Evolutionary conservation across 768 basidiomycete species (phyloP).

Genomic region (Kwoniella mangroviensis): DNA sequence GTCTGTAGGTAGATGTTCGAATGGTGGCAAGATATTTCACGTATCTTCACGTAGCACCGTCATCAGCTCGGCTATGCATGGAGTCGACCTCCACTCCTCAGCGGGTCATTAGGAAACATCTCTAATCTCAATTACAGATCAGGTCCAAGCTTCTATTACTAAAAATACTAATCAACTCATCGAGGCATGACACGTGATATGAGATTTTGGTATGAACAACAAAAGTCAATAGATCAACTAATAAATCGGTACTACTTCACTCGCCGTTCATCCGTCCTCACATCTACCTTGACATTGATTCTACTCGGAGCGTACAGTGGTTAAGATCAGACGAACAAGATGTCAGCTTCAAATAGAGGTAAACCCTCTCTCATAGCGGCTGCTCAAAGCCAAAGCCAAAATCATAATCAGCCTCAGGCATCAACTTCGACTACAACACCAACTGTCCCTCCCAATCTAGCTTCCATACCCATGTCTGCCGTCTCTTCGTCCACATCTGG

Average conservation of each 20-base stretch:
- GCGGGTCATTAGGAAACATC: no score
- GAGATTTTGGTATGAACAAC: neutral
- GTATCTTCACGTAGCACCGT: constrained; percentile 6
- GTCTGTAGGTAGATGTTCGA: no score
- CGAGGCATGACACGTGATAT: neutral
- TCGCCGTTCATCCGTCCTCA: no score
- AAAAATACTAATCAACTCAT: no score
- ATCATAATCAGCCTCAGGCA: constrained; percentile 6
- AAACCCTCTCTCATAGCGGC: constrained; percentile 29
- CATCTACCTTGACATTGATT: no score
- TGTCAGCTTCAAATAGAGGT: constrained; percentile 7
- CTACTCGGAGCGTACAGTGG: no score
- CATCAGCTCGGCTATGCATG: constrained; percentile 13
- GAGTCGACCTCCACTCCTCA: neutral
- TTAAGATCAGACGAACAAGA: neutral
- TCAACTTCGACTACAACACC: neutral
- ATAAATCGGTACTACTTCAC: no score
- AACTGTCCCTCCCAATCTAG: neutral
- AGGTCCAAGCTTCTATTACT: neutral
- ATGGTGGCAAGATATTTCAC: neutral
- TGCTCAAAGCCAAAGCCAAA: constrained; percentile 17
- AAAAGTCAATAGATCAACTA: no score
- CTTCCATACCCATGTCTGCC: constrained; percentile 15
- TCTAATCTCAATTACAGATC: neutral
- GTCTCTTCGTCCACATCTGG: constrained; percentile 10